A percentile compares a stretch with the other conserved stretches of the same genome.
These are phyloP conservation scores for Papiliotrema fonsecae DNA, from an alignment of 1,284 basidiomycete species.

Conservation along the genomic window DNA sequence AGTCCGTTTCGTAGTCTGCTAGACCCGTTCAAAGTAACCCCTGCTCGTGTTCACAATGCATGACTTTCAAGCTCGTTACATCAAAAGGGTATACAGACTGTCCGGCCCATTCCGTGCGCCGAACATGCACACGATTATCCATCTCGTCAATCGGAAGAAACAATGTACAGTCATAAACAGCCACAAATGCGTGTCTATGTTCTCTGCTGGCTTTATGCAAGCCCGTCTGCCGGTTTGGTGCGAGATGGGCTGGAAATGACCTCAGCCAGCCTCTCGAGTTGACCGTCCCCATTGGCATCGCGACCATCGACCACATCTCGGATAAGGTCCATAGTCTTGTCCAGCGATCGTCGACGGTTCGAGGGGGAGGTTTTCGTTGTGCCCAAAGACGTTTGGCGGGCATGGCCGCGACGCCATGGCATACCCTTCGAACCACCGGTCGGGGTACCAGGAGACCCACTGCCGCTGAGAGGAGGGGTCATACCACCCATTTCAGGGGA, in stretches of 20 bases:
- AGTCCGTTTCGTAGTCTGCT: too few species aligned
- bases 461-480: slow-evolving; percentile 19
- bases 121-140: too few species aligned
- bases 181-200: too few species aligned
- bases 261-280: slow-evolving; percentile 46
- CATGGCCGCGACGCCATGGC: slow-evolving; percentile 59
- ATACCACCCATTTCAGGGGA: slow-evolving; percentile 51
- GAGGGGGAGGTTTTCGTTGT: slow-evolving; percentile 93
- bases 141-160: too few species aligned
- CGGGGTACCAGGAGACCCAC: slow-evolving; percentile 46
- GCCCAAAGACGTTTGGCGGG: slow-evolving; percentile 81
- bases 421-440: slow-evolving; percentile 19
- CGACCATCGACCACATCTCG: slow-evolving; percentile 77
- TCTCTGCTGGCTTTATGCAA: too few species aligned
- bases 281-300: slow-evolving; percentile 46
- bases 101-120: too few species aligned
- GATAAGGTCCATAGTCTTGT: slow-evolving; percentile 94
- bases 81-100: too few species aligned
- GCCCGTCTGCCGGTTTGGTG: slow-evolving; percentile 2
- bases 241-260: slow-evolving; percentile 40
- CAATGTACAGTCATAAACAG: too few species aligned
- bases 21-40: too few species aligned
- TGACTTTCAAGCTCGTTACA: too few species aligned
- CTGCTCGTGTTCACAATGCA: too few species aligned
- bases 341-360: slow-evolving; percentile 83